phyloP scores from a whole-genome alignment of 2,329 filamentous ascomycete species.

The Penicillium sclerotiorum region DNA sequence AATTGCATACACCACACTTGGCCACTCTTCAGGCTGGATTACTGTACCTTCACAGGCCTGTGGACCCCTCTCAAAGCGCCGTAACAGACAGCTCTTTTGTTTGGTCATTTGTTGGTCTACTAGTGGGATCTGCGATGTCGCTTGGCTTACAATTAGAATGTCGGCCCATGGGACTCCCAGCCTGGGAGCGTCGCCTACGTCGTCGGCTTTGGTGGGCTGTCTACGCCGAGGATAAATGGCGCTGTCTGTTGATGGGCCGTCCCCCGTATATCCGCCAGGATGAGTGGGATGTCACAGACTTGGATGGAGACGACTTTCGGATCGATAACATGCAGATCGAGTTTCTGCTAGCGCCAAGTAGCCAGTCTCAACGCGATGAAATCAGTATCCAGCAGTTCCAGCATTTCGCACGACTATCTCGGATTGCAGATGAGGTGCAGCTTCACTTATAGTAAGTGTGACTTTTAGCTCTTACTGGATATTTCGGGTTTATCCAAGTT shows the following conservation, averaged over 20 bases:
- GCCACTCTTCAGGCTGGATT: constrained; percentile 28
- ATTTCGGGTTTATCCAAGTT: not conserved
- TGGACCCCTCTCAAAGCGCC: constrained; percentile 15
- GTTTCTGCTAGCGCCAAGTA: not conserved
- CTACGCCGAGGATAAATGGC: constrained; percentile 38
- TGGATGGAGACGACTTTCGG: constrained; percentile 26
- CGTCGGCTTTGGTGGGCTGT: constrained; percentile 40
- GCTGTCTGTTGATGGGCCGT: constrained; percentile 32
- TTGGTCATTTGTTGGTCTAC: constrained; percentile 34
- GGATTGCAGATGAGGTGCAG: constrained; percentile 28
- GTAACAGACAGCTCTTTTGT: constrained; percentile 30
- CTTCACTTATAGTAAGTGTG: constrained; percentile 25
- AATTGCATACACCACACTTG: constrained; percentile 29
- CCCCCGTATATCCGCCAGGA: constrained; percentile 33
- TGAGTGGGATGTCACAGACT: constrained; percentile 32
- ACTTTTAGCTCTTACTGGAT: not conserved
- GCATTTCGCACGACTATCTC: constrained; percentile 19
- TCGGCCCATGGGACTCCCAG: constrained; percentile 32
- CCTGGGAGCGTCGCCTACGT: constrained; percentile 35
- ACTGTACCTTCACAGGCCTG: constrained; percentile 26
- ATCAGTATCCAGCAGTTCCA: constrained; percentile 13
- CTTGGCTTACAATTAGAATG: constrained; percentile 35
- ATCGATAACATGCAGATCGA: constrained; percentile 10
- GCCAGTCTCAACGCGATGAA: not conserved
- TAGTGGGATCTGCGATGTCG: constrained; percentile 30